Base-by-base conservation (phyloP, 2,329 filamentous ascomycete genomes). In the Capronia americana region DNA sequence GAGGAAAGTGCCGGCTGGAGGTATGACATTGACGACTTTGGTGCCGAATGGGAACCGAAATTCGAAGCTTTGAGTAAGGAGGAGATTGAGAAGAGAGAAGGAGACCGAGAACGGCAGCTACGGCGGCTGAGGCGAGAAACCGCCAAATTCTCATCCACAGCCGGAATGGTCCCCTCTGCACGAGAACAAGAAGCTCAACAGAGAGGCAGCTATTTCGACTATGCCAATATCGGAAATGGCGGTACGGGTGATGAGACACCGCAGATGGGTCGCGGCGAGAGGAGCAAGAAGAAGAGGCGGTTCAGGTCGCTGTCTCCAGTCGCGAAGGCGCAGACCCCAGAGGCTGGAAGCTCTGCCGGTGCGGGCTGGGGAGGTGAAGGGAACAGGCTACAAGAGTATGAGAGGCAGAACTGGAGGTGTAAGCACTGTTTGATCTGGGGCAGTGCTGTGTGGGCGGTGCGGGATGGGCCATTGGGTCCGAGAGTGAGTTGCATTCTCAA, bases 61-160 rank as follows among this genome's bases (percentile, higher is more conserved):
- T 84, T 95, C 8, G 92, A 94, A 77, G 84, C 86, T 0, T 81
- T 99, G 1, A 93, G 90, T 46, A 96, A 97, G 73, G 95, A 99
- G 73, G 95, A 99, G 75, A 98, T 99, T 61, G 95, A 99, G 79
- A 96, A 96, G 81, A 88, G 95, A 30, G 95, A 99, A 78, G 92
- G 92, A 59, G 95, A 99, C 76, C 87, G 95, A 50, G 95, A 99
- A 79, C 85, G 95, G 63, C 92, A 98, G 78, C 90, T 97, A 46
- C 86, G 95, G 65, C 86, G 95, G 66, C 81, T 97, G 69, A 87
- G 95, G 63, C 86, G 95, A 75, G 95, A 99, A 78, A 98, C 94
- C 10, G 94, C 94, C 1, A 87, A 93, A 28, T 97, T 98, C 77
- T 95, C 92, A 65, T 94, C 92, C 53, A 95, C 90, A 24, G 86